These are phyloP conservation scores for Herpetomonas muscarum DNA, from an alignment of 208 protist genomes.

Conservation along the genomic window DNA sequence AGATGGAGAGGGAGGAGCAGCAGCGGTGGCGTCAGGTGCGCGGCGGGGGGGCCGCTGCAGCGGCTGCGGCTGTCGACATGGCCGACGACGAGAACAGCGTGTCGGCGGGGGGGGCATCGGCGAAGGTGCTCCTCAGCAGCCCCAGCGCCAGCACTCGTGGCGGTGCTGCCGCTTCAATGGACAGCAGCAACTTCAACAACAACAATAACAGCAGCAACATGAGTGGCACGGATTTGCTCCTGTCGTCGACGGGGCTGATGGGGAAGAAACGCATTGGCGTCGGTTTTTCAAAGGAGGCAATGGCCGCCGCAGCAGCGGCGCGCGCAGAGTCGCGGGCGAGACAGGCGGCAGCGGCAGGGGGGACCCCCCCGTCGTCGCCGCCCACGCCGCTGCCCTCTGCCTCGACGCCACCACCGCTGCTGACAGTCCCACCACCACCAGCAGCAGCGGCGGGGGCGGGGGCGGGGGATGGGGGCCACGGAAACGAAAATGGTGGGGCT, in stretches of 20 bases:
- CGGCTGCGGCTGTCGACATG: not conserved
- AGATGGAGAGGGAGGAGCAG: conserved; percentile 13
- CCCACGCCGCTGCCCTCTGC: not conserved
- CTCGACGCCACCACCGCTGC: too few species aligned
- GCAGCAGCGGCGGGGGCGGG: too few species aligned
- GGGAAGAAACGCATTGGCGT: not conserved
- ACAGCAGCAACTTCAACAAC: not conserved
- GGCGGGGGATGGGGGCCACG: too few species aligned
- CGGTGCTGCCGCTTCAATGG: not conserved
- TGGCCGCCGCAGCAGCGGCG: not conserved
- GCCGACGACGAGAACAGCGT: not conserved
- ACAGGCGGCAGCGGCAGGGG: not conserved
- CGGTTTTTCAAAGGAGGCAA: not conserved
- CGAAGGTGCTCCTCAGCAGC: too few species aligned
- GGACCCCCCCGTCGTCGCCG: not conserved
- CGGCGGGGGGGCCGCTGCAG: conserved; percentile 10
- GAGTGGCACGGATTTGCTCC: not conserved
- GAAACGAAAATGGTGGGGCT: too few species aligned
- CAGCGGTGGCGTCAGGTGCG: conserved; percentile 10
- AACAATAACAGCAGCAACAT: not conserved
- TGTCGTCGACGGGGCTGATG: not conserved
- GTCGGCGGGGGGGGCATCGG: not conserved
- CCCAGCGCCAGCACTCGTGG: not conserved
- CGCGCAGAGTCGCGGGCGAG: not conserved
- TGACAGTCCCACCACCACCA: too few species aligned